Conservation (phyloP, 2,329 filamentous ascomycete species). For the Dactylella cylindrospora region DNA sequence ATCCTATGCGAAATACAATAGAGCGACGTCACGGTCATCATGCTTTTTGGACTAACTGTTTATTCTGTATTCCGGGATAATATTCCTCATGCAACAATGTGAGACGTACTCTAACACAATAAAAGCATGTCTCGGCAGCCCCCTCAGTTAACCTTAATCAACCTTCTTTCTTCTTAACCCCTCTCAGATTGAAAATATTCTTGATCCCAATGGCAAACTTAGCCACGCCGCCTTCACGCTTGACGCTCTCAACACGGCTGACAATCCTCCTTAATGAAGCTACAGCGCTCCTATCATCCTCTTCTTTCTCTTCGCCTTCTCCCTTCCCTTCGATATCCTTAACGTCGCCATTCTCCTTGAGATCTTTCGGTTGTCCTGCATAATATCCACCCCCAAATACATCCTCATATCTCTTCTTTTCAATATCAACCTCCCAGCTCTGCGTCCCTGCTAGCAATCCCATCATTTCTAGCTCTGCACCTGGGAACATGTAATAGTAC, state of each 20-base stretch:
- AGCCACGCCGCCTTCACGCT: neutral
- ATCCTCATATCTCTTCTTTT: neutral
- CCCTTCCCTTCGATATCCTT: neutral
- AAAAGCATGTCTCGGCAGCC: too few species aligned
- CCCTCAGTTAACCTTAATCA: too few species aligned
- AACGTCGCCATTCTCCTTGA: neutral
- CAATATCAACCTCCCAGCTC: slow-evolving; percentile 15
- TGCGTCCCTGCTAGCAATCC: slow-evolving; percentile 7
- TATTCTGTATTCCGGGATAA: too few species aligned
- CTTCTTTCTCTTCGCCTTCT: neutral
- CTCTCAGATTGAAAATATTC: slow-evolving; percentile 3
- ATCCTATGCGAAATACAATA: too few species aligned
- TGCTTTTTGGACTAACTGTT: too few species aligned
- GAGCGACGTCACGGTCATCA: too few species aligned
- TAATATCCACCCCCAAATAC: neutral
- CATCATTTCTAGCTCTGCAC: slow-evolving; percentile 19
- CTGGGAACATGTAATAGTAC: slow-evolving; percentile 19
- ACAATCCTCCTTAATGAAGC: slow-evolving; percentile 5
- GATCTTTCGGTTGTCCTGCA: too few species aligned
- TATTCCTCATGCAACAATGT: too few species aligned
- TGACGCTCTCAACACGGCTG: neutral
- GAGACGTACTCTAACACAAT: too few species aligned
- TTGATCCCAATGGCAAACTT: slow-evolving; percentile 8
- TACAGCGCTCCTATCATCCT: slow-evolving; percentile 1
- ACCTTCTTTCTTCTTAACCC: slow-evolving; percentile 20